Conservation (phyloP, 2,329 filamentous ascomycete genomes). For the Drechslerella coelobrocha region DNA sequence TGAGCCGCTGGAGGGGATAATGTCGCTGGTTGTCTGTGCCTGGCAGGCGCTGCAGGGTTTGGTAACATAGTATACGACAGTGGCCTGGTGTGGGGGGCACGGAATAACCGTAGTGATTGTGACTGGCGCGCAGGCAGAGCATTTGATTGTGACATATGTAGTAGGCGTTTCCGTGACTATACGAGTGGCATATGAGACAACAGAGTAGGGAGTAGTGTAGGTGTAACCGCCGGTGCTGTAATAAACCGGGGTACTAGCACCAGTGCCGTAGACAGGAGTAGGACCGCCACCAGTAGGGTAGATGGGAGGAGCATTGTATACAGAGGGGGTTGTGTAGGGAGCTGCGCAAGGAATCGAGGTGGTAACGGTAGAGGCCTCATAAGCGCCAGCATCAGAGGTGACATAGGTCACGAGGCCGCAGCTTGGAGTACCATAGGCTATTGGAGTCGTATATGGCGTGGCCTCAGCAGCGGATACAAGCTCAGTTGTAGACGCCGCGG, state of each 20-base stretch:
- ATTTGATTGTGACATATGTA: conserved; percentile 7
- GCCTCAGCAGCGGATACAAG: neutral
- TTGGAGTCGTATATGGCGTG: neutral
- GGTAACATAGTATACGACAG: neutral
- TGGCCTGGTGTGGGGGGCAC: neutral
- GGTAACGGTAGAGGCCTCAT: neutral
- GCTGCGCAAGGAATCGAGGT: neutral
- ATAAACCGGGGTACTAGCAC: no score
- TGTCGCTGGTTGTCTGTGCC: neutral
- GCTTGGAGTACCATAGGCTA: neutral
- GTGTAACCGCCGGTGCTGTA: no score
- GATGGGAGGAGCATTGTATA: neutral
- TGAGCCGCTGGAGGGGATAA: neutral
- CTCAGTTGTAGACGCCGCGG: conserved; percentile 1
- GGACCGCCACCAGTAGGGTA: neutral
- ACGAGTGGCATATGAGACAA: neutral
- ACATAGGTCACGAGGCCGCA: neutral
- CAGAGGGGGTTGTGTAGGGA: neutral
- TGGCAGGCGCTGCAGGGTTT: neutral
- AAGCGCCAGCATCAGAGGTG: neutral
- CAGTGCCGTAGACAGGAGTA: neutral
- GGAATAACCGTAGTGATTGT: conserved; percentile 6
- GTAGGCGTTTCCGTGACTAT: neutral
- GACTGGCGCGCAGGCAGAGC: neutral
- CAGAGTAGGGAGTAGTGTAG: neutral